These are phyloP conservation scores for Lactarius evosmus DNA, from an alignment of 768 basidiomycete species.

Conservation along the genomic window DNA sequence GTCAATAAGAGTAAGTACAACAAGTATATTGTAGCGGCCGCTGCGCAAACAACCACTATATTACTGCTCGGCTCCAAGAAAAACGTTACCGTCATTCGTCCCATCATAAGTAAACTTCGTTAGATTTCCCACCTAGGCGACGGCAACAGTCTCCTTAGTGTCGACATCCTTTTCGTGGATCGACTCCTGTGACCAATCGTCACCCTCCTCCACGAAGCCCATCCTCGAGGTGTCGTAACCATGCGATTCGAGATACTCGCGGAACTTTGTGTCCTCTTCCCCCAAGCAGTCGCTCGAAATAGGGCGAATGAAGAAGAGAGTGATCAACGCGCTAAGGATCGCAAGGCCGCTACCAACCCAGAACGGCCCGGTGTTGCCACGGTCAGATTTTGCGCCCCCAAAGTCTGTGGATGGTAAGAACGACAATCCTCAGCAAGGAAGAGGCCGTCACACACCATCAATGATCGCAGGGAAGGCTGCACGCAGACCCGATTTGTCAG, in stretches of 20 bases:
- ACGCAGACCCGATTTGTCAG: constrained; percentile 7
- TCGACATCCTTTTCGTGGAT: constrained; percentile 27
- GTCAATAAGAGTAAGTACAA: constrained; percentile 6
- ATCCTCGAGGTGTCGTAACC: constrained; percentile 77
- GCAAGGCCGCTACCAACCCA: constrained; percentile 86
- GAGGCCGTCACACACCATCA: constrained; percentile 39
- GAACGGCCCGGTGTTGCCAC: constrained; percentile 82
- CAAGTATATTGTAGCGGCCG: background rate
- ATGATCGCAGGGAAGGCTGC: constrained; percentile 68
- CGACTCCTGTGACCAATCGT: constrained; percentile 26
- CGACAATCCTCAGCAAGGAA: constrained; percentile 7
- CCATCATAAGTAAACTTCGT: background rate
- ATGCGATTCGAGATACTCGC: constrained; percentile 70
- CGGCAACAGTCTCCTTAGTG: background rate
- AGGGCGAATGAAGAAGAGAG: constrained; percentile 70
- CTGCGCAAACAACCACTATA: background rate
- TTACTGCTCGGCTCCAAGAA: background rate
- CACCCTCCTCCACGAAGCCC: constrained; percentile 47
- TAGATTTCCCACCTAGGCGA: background rate
- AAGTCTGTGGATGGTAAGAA: constrained; percentile 45
- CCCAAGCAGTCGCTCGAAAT: constrained; percentile 75
- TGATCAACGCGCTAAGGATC: constrained; percentile 69
- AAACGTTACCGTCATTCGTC: background rate
- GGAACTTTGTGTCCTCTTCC: constrained; percentile 76
- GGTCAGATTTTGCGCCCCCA: constrained; percentile 48